Evolutionary conservation across 192 early-diverging fungal genomes (phyloP), one percentile per base, ranked within the genome.

Genomic region (Paraglomus brasilianum): DNA sequence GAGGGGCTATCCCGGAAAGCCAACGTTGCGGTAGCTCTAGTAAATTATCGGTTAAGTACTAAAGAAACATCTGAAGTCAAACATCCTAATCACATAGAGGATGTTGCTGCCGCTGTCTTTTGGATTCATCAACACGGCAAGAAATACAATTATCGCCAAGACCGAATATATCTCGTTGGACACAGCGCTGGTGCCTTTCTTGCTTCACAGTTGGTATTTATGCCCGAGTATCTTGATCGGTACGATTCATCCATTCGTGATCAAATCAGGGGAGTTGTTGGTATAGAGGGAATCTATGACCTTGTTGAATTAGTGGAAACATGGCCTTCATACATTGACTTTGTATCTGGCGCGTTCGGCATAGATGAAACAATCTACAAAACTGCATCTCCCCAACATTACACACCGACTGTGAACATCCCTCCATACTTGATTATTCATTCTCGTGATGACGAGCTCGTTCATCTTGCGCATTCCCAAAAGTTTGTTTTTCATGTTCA

Each of bases 281-380:
- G 92, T 1, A 81, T 92, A 0, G 87, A 92, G 70, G 95, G 93
- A 1, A 92, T 97, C 70, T 97, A 94, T 78, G 85, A 94, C 56
- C 80, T 94, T 22, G 85, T 85, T 13, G 65, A 68, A 1, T 73
- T 97, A 36, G 58, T 93, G 11, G 66, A 74, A 21, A 76, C 64
- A 10, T 91, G 85, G 62, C 91, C 92, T 4, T 59, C 60, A 8
- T 95, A 95, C 71, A 46, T 69, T 11, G 88, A 88, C 50, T 94
- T 93, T 73, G 78, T 97, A 36, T 71, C 81, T 4, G 80, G 80
- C 68, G 92, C 87, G 14, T 97, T 97, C 77, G 75, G 78, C 1
- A 30, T 52, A 5, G 77, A 85, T 60, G 61, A 51, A n/a, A 68
- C 59, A 19, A 68, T 53, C 1, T 79, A 85, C 67, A 66, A 60